These are phyloP conservation scores for Rosa hybrid DNA, from an alignment of 331 rosid genomes.

Conservation along the genomic window DNA sequence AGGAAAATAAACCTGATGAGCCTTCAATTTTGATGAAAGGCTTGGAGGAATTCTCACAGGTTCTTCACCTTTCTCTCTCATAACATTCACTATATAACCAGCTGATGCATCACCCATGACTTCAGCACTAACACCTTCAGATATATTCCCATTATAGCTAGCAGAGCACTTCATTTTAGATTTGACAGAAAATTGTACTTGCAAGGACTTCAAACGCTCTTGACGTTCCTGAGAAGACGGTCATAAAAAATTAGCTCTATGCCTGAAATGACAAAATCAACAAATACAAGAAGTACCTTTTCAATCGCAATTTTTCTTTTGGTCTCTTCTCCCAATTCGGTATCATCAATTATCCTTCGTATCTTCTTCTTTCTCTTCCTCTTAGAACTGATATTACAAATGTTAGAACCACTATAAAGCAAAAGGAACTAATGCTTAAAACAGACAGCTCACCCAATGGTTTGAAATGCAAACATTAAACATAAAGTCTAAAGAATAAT, in stretches of 20 bases:
- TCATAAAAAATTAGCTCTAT: conserved; percentile 8
- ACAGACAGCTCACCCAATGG: neutral
- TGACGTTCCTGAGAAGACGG: conserved; percentile 78
- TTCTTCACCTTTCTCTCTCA: conserved; percentile 93
- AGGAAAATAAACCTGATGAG: conserved; percentile 69
- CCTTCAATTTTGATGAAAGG: conserved; percentile 83
- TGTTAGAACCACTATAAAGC: neutral
- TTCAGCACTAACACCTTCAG: conserved; percentile 73
- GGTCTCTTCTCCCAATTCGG: conserved; percentile 98
- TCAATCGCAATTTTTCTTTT: conserved; percentile 91
- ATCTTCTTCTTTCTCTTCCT: conserved; percentile 79
- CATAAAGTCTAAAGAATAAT: neutral
- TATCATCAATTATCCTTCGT: conserved; percentile 92
- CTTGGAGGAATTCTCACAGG: conserved; percentile 90
- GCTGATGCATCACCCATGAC: conserved; percentile 76
- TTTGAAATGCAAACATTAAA: neutral
- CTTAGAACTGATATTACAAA: conserved; percentile 53
- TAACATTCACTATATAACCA: conserved; percentile 93
- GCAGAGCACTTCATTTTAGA: conserved; percentile 55
- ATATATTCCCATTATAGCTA: conserved; percentile 60
- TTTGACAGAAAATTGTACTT: conserved; percentile 74
- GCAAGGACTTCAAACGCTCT: conserved; percentile 82
- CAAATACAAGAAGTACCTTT: conserved; percentile 47
- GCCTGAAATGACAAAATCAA: neutral
- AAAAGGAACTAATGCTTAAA: neutral